These are phyloP conservation scores for Pistacia vera DNA, from an alignment of 345 rosid genomes.

Conservation along the genomic window DNA sequence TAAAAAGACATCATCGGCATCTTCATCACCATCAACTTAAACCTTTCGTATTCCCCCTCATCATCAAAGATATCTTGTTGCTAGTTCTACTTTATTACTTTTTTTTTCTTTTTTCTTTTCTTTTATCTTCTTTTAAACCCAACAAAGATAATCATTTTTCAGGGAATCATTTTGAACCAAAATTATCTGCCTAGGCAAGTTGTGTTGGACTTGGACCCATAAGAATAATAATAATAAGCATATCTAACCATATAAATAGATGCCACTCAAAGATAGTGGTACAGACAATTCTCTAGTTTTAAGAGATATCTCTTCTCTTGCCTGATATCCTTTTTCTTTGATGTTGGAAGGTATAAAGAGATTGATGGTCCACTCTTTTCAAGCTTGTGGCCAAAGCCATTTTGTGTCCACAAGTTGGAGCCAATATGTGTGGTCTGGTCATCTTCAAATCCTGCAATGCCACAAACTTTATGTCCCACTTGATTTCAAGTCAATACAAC, in stretches of 20 bases:
- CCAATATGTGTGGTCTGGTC: neutral
- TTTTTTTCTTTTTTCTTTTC: neutral
- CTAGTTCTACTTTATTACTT: neutral
- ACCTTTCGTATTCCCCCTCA: neutral
- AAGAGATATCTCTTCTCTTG: neutral
- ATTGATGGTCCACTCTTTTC: slow-evolving; percentile 10
- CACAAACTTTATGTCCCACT: neutral
- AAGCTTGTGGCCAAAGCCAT: neutral
- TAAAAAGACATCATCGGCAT: slow-evolving; percentile 1
- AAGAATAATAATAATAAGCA: neutral
- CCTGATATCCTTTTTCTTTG: neutral
- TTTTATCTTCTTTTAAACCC: neutral
- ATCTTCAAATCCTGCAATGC: neutral
- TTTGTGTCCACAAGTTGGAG: neutral
- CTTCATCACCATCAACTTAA: neutral
- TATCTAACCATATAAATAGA: neutral
- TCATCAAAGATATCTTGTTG: neutral
- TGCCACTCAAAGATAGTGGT: neutral
- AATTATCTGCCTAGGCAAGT: slow-evolving; percentile 1
- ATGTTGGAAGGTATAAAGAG: neutral
- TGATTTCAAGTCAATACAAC: neutral
- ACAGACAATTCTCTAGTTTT: neutral
- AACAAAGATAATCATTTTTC: neutral
- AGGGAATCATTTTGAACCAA: neutral
- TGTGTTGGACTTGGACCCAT: neutral